Evolutionary conservation across 2,329 filamentous ascomycete genomes (phyloP), one percentile per base, ranked within the genome.

Genomic region (Xylogone sp.): DNA sequence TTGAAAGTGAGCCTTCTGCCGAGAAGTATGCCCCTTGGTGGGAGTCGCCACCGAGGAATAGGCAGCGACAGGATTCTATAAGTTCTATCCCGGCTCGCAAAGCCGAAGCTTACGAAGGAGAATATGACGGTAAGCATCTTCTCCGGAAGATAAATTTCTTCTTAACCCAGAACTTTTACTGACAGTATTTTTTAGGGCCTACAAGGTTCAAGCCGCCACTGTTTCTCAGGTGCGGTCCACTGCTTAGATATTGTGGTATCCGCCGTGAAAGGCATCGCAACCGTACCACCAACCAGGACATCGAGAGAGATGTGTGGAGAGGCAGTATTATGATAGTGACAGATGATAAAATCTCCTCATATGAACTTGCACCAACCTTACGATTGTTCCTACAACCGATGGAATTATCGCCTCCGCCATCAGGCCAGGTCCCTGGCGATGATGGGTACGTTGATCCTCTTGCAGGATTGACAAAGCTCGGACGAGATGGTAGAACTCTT

Each of bases 311-410:
- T 61, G 84, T 93, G 19, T 99, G 94, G 94, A 83, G 92, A 67
- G 94, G 94, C 4, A 95, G 84, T 54, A 79, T 97, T 52, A 91
- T 99, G 90, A 96, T 99, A 61, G 91, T 99, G 20, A 97, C 94
- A 0, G 79, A 84, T 48, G 93, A 99, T 64, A 79, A 82, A 2
- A 81, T 87, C 42, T 97, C 93, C 2, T 88, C 87, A 1, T 96
- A 97, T 64, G 82, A 85, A 43, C 84, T 90, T 45, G 80, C 80
- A n/a, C 94, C 94, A 3, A 88, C 81, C 0, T 73, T 99, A 57
- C 82, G 92, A 43, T 70, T 99, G 3, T 99, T 97, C 67, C 84
- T 87, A 6, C 92, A 97, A 64, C 87, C 90, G 1, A 87, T 93
- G 68, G 87, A 92, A 55, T 74, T 96, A 18, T 74, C 96, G 2